These are phyloP conservation scores for Mycena galopus DNA, from an alignment of 768 basidiomycete genomes.

Conservation along the genomic window DNA sequence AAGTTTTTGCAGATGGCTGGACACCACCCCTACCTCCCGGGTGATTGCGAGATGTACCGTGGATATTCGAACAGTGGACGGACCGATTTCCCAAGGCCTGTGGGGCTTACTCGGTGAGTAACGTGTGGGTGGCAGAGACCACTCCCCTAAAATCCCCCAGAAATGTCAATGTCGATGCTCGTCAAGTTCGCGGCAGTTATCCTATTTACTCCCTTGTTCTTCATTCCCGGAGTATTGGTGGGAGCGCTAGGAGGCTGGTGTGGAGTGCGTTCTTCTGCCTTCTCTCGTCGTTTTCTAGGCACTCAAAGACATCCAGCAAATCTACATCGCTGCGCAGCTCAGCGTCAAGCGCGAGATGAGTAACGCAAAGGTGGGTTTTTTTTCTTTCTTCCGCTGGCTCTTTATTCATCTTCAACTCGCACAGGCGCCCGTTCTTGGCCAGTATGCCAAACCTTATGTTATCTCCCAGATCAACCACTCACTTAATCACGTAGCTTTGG, in stretches of 20 bases:
- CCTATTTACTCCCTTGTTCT: conserved; percentile 45
- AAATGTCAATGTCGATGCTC: conserved; percentile 40
- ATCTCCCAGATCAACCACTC: not conserved
- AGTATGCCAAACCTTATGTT: conserved; percentile 47
- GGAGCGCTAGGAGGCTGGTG: conserved; percentile 49
- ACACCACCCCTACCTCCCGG: conserved; percentile 44
- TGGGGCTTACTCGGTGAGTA: conserved; percentile 46
- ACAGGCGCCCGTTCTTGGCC: conserved; percentile 43
- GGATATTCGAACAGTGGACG: conserved; percentile 54
- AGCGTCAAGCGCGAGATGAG: conserved; percentile 44
- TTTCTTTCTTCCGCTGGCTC: not conserved
- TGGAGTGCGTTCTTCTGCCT: conserved; percentile 25
- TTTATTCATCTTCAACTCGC: not conserved
- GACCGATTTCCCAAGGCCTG: conserved; percentile 50
- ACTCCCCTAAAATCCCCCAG: conserved; percentile 44
- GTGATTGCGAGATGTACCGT: conserved; percentile 64
- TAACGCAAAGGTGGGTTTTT: conserved; percentile 31
- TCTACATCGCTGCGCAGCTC: conserved; percentile 45
- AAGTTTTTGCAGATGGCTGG: conserved; percentile 43
- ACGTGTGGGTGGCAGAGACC: conserved; percentile 4
- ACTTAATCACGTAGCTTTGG: conserved; percentile 45
- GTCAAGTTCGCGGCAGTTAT: conserved; percentile 49
- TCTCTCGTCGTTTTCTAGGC: not conserved
- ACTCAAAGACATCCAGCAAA: conserved; percentile 23
- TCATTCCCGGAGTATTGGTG: conserved; percentile 47